Evolutionary conservation across 2,329 filamentous ascomycete genomes (phyloP).

Genomic region (Aspergillus costaricaensis): DNA sequence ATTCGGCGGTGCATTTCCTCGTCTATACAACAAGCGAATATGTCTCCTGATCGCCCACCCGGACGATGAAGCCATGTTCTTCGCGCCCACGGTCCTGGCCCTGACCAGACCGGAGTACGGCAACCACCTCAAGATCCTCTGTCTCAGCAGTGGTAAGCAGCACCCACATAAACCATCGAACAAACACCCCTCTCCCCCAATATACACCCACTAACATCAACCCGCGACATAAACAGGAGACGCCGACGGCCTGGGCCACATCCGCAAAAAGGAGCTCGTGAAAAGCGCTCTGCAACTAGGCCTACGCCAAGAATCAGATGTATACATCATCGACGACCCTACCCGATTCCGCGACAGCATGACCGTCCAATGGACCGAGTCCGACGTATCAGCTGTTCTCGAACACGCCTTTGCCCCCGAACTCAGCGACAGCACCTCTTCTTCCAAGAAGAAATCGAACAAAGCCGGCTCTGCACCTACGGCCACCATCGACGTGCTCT

Average conservation of each 20-base stretch:
- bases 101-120: constrained; percentile 76
- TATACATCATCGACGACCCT: constrained; percentile 79
- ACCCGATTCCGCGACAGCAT: constrained; percentile 85
- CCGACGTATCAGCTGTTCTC: constrained; percentile 70
- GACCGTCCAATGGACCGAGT: constrained; percentile 73
- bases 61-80: constrained; percentile 99
- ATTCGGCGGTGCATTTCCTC: constrained; percentile 53
- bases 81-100: constrained; percentile 83
- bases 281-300: constrained; percentile 79
- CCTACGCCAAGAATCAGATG: constrained; percentile 71
- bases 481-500: constrained; percentile 71
- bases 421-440: constrained; percentile 40
- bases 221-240: constrained; percentile 58
- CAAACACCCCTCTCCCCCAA: background rate
- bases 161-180: background rate
- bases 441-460: constrained; percentile 34
- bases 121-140: constrained; percentile 93
- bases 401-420: constrained; percentile 72
- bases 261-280: constrained; percentile 78
- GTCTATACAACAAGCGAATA: constrained; percentile 78
- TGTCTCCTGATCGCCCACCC: constrained; percentile 94
- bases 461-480: constrained; percentile 43
- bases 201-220: constrained; percentile 7
- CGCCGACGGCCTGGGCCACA: constrained; percentile 82
- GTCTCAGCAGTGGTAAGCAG: constrained; percentile 74